Base-by-base conservation (phyloP, 352 stramenopile genomes). In the Pythium rhizo-oryzae region DNA sequence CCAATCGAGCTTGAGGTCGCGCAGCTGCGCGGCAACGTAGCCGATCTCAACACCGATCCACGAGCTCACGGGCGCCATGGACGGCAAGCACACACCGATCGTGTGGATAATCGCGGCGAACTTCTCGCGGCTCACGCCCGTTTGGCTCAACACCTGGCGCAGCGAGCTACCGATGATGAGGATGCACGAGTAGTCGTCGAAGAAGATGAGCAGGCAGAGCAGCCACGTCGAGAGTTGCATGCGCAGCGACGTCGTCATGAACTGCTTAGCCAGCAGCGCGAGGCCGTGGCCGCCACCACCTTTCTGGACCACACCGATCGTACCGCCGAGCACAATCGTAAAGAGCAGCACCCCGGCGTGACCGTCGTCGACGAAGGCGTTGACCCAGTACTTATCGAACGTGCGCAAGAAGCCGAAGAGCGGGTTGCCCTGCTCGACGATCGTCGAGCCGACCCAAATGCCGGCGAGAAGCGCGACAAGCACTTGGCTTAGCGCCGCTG, bases 181-280 rank as follows among this genome's bases (percentile, higher is more conserved):
- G 51, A 96, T 96, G 67, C 85, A 96, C 67, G 90, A 96, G 77
- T 97, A 97, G 75, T 97, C 91, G 69, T 97, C 91, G 65, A 97
- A 97, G 80, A 97, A 97, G 71, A 97, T 94, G 60, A 95, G 72
- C 55, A 93, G 70, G 54, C 87, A 95, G 25, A 96, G 69, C 52
- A 92, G 62, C 85, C 85, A 96, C 50, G 87, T 93, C 21, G 86
- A 86, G 33, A 97, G 72, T 65, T 94, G 87, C 82, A 93, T 93
- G 15, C 86, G 81, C 59, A 95, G 70, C 50, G 83, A 90, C 41
- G 84, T 89, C 11, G 82, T 93, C 86, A 94, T 94, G 69, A 82
- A 92, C 67, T 89, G 77, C 67, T 93, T 90, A 43, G 85, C 85
- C 25, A 92, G 62, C 18, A 92, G 69, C 52, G 91, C 89, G 44